phyloP scores from a whole-genome alignment of 495 filamentous ascomycete genomes.

The Daldinia decipiens region DNA sequence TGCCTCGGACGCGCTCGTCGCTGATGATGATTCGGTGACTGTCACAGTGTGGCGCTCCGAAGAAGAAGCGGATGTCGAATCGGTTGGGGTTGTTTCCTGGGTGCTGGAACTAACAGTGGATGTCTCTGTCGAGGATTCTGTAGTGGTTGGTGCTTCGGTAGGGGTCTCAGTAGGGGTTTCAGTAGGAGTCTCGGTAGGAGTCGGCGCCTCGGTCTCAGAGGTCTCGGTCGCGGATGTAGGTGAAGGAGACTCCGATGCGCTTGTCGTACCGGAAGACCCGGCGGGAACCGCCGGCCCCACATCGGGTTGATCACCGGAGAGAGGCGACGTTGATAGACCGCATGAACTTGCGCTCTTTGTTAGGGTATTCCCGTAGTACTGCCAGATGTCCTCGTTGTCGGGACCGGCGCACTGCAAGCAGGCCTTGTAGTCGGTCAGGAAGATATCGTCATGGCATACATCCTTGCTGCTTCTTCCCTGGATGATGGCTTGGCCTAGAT shows the following conservation, averaged over 20 bases:
- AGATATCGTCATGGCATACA: constrained; percentile 56
- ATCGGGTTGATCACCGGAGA: constrained; percentile 38
- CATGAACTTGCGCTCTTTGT: constrained; percentile 49
- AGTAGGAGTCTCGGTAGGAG: constrained; percentile 7
- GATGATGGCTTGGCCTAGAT: constrained; percentile 56
- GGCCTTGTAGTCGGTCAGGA: constrained; percentile 52
- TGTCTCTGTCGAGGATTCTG: constrained; percentile 2
- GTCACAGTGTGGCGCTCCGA: constrained; percentile 17
- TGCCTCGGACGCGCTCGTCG: not conserved
- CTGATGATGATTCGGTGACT: constrained; percentile 2
- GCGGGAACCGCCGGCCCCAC: constrained; percentile 42
- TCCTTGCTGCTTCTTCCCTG: constrained; percentile 45
- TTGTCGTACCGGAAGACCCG: constrained; percentile 5
- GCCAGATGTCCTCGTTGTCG: constrained; percentile 53
- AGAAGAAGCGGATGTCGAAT: not conserved
- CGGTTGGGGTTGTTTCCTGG: constrained; percentile 5
- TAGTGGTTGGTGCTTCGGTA: constrained; percentile 8
- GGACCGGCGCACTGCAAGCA: constrained; percentile 60
- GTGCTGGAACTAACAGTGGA: constrained; percentile 5
- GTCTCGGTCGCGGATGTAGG: constrained; percentile 7
- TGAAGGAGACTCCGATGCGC: constrained; percentile 12
- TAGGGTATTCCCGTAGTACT: constrained; percentile 58
- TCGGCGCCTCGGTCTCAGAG: constrained; percentile 9
- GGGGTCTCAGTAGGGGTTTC: not conserved
- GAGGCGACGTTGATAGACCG: constrained; percentile 56